Percentiles rank a stretch among this genome's conserved stretches.
These are phyloP conservation scores for Curvularia verruculosa DNA, from an alignment of 2,329 filamentous ascomycete genomes.

Conservation along the genomic window DNA sequence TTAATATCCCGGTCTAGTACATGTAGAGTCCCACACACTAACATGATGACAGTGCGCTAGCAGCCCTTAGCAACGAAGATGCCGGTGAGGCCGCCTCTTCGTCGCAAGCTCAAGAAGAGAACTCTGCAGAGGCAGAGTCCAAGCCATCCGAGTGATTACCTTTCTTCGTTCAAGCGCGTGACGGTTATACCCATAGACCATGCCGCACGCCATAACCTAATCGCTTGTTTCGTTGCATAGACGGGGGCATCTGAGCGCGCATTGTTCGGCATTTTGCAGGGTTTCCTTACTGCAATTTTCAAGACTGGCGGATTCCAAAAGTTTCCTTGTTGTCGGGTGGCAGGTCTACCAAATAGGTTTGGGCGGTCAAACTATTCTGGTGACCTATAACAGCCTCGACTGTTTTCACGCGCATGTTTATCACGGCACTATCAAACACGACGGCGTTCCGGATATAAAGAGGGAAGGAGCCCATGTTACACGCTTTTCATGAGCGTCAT, in stretches of 20 bases:
- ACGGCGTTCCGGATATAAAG: conserved; percentile 37
- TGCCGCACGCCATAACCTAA: conserved; percentile 48
- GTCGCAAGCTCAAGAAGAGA: conserved; percentile 62
- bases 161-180: conserved; percentile 44
- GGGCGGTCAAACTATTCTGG: conserved; percentile 24
- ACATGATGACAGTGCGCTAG: conserved; percentile 56
- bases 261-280: conserved; percentile 48
- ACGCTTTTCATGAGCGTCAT: conserved; percentile 30
- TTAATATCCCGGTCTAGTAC: not conserved
- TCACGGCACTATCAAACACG: conserved; percentile 23
- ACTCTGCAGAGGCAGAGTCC: conserved; percentile 32
- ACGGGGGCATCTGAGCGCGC: conserved; percentile 48
- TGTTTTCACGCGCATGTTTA: conserved; percentile 22
- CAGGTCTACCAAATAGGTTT: conserved; percentile 20
- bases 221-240: conserved; percentile 51
- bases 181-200: conserved; percentile 46
- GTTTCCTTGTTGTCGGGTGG: conserved; percentile 33
- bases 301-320: conserved; percentile 33
- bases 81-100: conserved; percentile 67
- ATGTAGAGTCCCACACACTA: conserved; percentile 17
- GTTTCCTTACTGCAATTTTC: conserved; percentile 25
- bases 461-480: conserved; percentile 22
- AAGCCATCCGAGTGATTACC: conserved; percentile 49
- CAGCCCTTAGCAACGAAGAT: conserved; percentile 62
- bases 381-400: conserved; percentile 13